Conservation (phyloP, 2,329 filamentous ascomycete genomes). For the Dactylellina parvicollis region DNA sequence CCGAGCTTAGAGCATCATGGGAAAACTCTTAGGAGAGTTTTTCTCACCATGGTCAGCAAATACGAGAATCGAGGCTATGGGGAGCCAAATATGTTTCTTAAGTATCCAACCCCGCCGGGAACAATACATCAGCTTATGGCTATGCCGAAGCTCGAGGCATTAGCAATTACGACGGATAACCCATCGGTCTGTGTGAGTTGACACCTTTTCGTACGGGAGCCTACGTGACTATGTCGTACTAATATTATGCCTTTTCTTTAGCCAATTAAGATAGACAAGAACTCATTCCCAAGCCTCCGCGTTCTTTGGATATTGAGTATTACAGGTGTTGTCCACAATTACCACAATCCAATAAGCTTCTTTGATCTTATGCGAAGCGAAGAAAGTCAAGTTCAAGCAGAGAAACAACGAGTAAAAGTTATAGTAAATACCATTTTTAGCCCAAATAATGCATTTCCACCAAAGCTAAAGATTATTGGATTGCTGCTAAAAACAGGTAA, state of each 20-base stretch:
- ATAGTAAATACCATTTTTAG: background rate
- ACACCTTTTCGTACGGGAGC: too few species aligned
- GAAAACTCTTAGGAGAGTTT: conserved; percentile 14
- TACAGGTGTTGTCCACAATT: background rate
- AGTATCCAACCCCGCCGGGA: background rate
- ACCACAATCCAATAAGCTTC: background rate
- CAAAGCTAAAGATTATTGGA: conserved; percentile 15
- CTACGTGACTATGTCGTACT: too few species aligned
- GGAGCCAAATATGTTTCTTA: background rate
- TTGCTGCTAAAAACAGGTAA: background rate
- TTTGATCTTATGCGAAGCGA: background rate
- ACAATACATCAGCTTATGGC: conserved; percentile 14
- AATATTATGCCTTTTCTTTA: background rate
- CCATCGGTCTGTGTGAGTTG: conserved; percentile 5
- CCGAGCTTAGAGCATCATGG: conserved; percentile 12
- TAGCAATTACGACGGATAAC: conserved; percentile 2
- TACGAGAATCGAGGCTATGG: background rate
- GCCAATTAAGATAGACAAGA: background rate
- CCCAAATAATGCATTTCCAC: background rate
- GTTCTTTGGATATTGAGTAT: conserved; percentile 14
- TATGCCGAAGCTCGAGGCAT: conserved; percentile 2
- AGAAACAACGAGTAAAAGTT: background rate
- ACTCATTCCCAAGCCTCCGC: conserved; percentile 7
- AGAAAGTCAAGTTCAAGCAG: background rate
- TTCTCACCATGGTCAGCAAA: background rate